Evolutionary conservation across 345 rosid genomes (phyloP), one percentile per base, ranked within the genome.

Genomic region (Gossypium herbaceum): DNA sequence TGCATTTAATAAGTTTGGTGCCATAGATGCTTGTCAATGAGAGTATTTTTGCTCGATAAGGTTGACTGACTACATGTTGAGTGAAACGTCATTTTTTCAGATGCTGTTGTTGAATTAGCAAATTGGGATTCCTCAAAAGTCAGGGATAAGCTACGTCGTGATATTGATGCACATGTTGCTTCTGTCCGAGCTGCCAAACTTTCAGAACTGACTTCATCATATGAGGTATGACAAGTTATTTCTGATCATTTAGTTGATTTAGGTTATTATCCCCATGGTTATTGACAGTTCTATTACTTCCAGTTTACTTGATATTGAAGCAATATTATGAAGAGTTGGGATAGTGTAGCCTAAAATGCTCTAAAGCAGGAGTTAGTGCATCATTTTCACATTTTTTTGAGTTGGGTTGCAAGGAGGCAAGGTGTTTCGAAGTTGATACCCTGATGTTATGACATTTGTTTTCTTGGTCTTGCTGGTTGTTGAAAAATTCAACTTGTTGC

Each of bases 61-160:
- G 27, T 9, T 1, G 69, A 44, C 54, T 20, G 71, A 44, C 34
- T 67, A 6, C 48, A 52, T 70, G n/a, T 54, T 17, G 61, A 52
- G 48, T 54, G 25, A 25, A 41, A 68, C 72, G 9, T 50, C 2
- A 3, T 48, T 48, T 57, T 17, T 80, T 81, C 90, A 96, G 99
- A 89, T 89, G 92, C 91, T 76, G 78, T 87, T 64, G 82, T 96
- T 85, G 88, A 84, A 81, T 91, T 84, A 90, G 97, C 99, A 79
- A 86, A 88, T 9, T 96, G 99, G 99, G 97, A 93, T 84, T 80
- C 91, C 51, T 84, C 92, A 74, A 96, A 90, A 87, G 84, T 61
- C 24, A 82, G 84, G 75, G 98, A 93, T 73, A 92, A 90, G 80
- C 91, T 96, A 82, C 80, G 74, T 75, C 99, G 90, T 75, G 99